A percentile compares a stretch with the other conserved stretches of the same genome.
phyloP scores from a whole-genome alignment of 2,329 filamentous ascomycete species.

The Neonectria ditissima region DNA sequence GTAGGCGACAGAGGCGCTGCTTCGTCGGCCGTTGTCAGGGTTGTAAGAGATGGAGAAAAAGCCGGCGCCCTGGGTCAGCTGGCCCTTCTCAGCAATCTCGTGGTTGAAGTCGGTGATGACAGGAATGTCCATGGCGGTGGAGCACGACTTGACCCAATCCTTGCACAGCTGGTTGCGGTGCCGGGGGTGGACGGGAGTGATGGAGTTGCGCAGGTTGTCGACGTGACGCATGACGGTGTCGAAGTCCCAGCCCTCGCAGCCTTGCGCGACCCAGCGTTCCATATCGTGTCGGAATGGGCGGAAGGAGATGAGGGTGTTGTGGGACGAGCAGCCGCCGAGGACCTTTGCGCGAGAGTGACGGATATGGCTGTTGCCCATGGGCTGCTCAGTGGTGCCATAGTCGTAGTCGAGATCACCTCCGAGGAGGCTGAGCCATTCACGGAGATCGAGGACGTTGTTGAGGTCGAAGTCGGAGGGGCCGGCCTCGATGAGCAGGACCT shows the following conservation, averaged over 20 bases:
- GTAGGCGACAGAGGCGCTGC: constrained; percentile 90
- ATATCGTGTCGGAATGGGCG: constrained; percentile 90
- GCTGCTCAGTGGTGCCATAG: constrained; percentile 90
- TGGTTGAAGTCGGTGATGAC: constrained; percentile 88
- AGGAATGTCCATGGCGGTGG: constrained; percentile 82
- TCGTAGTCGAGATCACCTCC: constrained; percentile 93
- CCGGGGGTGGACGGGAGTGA: constrained; percentile 86
- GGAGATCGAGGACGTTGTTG: constrained; percentile 85
- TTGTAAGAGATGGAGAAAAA: constrained; percentile 95
- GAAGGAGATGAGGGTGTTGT: constrained; percentile 95
- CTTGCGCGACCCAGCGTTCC: constrained; percentile 83
- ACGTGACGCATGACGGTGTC: constrained; percentile 84
- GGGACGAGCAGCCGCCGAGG: constrained; percentile 89
- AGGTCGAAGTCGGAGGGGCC: constrained; percentile 92
- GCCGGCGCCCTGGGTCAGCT: constrained; percentile 80
- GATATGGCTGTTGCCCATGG: constrained; percentile 91
- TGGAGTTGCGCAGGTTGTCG: constrained; percentile 88
- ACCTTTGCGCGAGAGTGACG: constrained; percentile 93
- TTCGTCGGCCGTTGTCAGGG: constrained; percentile 85
- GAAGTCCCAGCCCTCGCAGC: constrained; percentile 88
- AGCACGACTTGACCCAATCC: constrained; percentile 89
- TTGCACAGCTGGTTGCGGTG: constrained; percentile 92
- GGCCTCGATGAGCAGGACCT: constrained; percentile 85
- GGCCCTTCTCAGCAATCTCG: constrained; percentile 79
- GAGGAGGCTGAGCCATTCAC: constrained; percentile 86